phyloP scores from a whole-genome alignment of 2,329 filamentous ascomycete genomes.

The Aspergillus uvarum region DNA sequence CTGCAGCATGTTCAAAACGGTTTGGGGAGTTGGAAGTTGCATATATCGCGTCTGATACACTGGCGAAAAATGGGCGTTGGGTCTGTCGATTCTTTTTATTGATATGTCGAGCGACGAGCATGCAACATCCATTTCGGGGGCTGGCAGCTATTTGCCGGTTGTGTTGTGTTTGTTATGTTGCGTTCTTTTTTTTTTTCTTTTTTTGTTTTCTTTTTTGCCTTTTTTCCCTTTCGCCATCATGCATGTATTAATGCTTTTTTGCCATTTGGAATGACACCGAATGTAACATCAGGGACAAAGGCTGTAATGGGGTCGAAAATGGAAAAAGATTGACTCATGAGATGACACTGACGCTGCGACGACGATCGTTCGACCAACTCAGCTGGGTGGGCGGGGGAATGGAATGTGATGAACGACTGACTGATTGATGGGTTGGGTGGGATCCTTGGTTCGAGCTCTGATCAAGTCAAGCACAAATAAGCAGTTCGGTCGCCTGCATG shows the following conservation, averaged over 20 bases:
- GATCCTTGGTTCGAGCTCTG: not conserved
- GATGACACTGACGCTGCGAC: not conserved
- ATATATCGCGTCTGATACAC: not conserved
- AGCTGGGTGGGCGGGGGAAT: not conserved
- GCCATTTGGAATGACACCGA: not conserved
- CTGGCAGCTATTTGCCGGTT: not conserved
- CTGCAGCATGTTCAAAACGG: not conserved
- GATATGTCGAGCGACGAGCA: not conserved
- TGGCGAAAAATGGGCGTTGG: not conserved
- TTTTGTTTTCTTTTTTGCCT: not conserved
- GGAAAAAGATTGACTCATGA: not conserved
- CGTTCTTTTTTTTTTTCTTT: too few relatives aligned
- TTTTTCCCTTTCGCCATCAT: not conserved
- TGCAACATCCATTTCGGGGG: not conserved
- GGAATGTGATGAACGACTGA: not conserved
- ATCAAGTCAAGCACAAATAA: conserved; percentile 3
- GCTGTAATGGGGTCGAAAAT: not conserved
- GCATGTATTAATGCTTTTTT: not conserved
- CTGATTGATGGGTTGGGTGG: too few relatives aligned
- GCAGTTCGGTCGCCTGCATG: conserved; percentile 4
- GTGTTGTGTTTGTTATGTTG: not conserved
- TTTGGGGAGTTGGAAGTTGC: not conserved
- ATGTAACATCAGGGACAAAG: not conserved
- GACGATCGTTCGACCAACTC: not conserved
- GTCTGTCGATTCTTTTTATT: not conserved